Conservation (phyloP, 2,329 filamentous ascomycete species). For the Colletotrichum sp. region DNA sequence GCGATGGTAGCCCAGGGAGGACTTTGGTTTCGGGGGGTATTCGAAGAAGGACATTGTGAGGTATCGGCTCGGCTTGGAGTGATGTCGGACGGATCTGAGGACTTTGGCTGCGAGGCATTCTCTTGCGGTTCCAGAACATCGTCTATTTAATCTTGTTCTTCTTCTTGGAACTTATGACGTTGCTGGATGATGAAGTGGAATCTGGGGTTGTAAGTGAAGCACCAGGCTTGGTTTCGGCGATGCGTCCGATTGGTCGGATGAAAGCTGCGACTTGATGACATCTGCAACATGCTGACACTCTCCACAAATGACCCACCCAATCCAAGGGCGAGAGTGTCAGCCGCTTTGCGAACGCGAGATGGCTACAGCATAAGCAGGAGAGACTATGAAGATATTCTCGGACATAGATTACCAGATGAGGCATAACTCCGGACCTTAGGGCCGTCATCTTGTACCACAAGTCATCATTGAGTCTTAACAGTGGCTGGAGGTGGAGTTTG, state of each 20-base stretch:
- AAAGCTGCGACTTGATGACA: neutral
- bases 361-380: rapidly evolving
- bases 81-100: neutral
- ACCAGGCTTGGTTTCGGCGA: neutral
- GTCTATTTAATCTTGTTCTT: neutral
- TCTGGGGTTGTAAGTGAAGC: neutral
- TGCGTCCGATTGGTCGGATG: neutral
- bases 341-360: neutral
- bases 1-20: constrained; percentile 26
- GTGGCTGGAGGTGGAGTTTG: neutral
- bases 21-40: constrained; percentile 10
- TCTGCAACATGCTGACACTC: neutral
- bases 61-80: neutral
- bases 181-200: neutral
- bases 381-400: rapidly evolving
- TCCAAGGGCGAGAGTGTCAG: neutral
- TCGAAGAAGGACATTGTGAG: constrained; percentile 5
- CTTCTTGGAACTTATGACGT: neutral
- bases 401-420: rapidly evolving
- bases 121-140: rapidly evolving
- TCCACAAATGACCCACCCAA: neutral
- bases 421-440: neutral
- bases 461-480: neutral
- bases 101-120: neutral
- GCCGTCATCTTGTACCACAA: rapidly evolving